phyloP scores from a whole-genome alignment of 805 yeast genomes.

The Clavispora vitiphila region DNA sequence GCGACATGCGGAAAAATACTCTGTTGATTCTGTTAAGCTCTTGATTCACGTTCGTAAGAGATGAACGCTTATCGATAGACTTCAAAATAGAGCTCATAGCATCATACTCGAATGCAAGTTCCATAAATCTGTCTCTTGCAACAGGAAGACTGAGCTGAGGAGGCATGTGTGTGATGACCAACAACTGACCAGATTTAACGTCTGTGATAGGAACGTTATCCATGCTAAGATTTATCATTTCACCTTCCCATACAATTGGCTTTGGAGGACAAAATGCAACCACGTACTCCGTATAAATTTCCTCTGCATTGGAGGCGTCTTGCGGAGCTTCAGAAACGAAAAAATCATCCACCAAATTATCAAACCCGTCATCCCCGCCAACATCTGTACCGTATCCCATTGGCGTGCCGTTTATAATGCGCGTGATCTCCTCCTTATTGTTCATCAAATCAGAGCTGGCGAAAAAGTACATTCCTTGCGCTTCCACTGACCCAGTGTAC shows the following conservation, averaged over 20 bases:
- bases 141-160: conserved; percentile 32
- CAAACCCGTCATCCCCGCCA: not conserved
- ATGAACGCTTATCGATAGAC: conserved; percentile 62
- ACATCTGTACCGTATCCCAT: conserved; percentile 26
- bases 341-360: conserved; percentile 15
- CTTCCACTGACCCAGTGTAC: conserved; percentile 66
- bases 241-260: conserved; percentile 90
- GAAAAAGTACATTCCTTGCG: conserved; percentile 72
- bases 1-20: conserved; percentile 61
- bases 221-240: conserved; percentile 52
- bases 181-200: conserved; percentile 61
- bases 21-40: conserved; percentile 65
- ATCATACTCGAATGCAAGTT: conserved; percentile 47
- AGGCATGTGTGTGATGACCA: conserved; percentile 70
- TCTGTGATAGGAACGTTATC: conserved; percentile 47
- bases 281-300: conserved; percentile 39
- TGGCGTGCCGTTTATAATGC: conserved; percentile 35
- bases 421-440: conserved; percentile 34
- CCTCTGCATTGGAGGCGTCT: conserved; percentile 7
- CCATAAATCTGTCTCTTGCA: conserved; percentile 53
- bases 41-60: conserved; percentile 65
- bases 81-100: conserved; percentile 33
- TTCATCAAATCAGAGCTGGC: conserved; percentile 58
- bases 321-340: conserved; percentile 25
- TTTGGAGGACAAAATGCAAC: conserved; percentile 72